Base-by-base conservation (phyloP, 208 protist genomes). In the Trypanosoma congolense region DNA sequence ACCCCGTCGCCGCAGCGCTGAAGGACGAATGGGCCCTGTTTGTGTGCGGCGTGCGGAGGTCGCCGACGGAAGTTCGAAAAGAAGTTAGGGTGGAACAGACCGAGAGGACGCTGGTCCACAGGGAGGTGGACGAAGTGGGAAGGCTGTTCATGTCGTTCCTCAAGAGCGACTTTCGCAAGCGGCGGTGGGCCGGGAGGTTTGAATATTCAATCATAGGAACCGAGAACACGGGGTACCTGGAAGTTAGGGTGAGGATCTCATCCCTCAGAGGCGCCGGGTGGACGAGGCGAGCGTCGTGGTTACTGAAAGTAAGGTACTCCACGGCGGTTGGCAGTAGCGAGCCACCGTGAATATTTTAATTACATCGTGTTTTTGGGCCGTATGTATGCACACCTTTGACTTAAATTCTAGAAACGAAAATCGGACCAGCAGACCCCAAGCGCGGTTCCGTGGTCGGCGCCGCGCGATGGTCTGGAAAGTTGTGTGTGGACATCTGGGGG, bases 91-190 rank as follows among this genome's bases (percentile, higher is more conserved):
- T 80, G 9, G 59, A 80, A 36, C 87, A 68, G 0, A 65, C 66
- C 16, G 56, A 60, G 21, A 29, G 69, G 3, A 70, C 65, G 29
- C 61, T 88, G 0, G 79, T 82, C 3, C 86, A 93, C 75, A 65
- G 73, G 1, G 86, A 80, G 0, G 80, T 90, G 21, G 86, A 93
- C 48, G 54, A 84, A 31, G 82, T 93, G 12, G 86, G 86, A 12
- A 90, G 90, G 60, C 68, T 76, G 42, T 93, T 93, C 57, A 70
- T 93, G n/a, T 66, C 82, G 46, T 90, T 87, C 61, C 68, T 93
- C 40, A 82, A 75, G 52, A 66, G 61, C 9, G 81, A 93, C 31
- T 66, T 93, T 8, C 77, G 65, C 14, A 54, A 70, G 35, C 69
- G 79, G 4, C 74, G 73, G 22, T 93, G 86, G 86, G 77, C 80